Conservation (phyloP, 305 asterid species). For the Solanum hybrid region DNA sequence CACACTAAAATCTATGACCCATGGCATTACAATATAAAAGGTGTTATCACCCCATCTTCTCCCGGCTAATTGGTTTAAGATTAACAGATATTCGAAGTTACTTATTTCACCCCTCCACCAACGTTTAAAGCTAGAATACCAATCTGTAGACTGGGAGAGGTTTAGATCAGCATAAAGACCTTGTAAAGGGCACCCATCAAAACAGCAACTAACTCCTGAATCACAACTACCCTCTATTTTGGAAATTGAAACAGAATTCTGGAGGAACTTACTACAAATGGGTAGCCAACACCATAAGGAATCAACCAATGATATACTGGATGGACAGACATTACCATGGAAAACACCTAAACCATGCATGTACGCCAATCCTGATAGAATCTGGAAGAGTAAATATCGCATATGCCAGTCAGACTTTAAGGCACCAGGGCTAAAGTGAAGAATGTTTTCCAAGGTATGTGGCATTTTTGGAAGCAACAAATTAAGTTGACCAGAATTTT, state of each 20-base stretch:
- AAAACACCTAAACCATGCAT: constrained; percentile 82
- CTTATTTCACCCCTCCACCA: constrained; percentile 94
- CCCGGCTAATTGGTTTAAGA: constrained; percentile 82
- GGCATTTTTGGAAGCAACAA: constrained; percentile 62
- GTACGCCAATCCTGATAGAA: constrained; percentile 75
- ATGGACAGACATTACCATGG: constrained; percentile 66
- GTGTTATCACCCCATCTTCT: constrained; percentile 97
- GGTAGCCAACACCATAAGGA: constrained; percentile 82
- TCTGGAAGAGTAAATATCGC: constrained; percentile 59
- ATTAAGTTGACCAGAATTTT: constrained; percentile 37
- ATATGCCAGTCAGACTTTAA: constrained; percentile 70
- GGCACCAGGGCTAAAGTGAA: constrained; percentile 66
- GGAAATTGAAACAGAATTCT: constrained; percentile 28
- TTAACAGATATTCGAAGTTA: constrained; percentile 87
- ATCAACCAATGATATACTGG: constrained; percentile 60
- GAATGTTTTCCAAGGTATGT: constrained; percentile 64
- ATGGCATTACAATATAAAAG: constrained; percentile 86
- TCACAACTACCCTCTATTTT: constrained; percentile 16
- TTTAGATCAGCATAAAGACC: constrained; percentile 59
- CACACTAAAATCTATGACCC: constrained; percentile 84
- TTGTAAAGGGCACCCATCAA: constrained; percentile 48
- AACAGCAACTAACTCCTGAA: constrained; percentile 34
- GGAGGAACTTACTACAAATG: constrained; percentile 39
- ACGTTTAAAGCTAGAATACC: constrained; percentile 62
- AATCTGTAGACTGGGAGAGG: constrained; percentile 45